Evolutionary conservation across 352 stramenopile species (phyloP).

Genomic region (Thraustotheca clavata): DNA sequence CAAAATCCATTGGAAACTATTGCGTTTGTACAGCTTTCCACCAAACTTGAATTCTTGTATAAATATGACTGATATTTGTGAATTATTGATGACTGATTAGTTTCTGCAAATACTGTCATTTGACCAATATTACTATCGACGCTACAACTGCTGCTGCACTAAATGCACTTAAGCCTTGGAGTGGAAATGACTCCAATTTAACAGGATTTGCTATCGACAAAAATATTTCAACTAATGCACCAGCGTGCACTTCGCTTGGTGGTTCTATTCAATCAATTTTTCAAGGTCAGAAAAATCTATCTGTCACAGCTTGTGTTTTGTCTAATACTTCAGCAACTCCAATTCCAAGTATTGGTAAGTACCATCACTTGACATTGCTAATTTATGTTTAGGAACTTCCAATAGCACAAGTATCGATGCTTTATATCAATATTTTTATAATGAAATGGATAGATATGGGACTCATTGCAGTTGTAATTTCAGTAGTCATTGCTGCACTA

Average conservation of each 20-base stretch:
- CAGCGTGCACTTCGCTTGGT: background rate
- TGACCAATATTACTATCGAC: background rate
- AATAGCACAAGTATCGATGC: no score
- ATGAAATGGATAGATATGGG: no score
- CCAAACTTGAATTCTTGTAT: background rate
- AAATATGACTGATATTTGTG: background rate
- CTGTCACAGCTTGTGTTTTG: no score
- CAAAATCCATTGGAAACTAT: background rate
- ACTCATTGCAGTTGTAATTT: no score
- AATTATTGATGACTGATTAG: background rate
- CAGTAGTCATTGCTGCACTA: no score
- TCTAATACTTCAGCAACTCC: no score
- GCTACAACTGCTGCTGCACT: background rate
- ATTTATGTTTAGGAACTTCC: no score
- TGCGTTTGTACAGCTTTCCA: background rate
- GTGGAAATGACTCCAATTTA: background rate
- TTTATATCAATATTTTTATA: no score
- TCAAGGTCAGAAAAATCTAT: no score
- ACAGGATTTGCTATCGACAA: background rate
- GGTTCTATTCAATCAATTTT: background rate
- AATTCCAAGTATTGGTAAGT: no score
- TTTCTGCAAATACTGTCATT: background rate
- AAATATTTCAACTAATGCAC: background rate
- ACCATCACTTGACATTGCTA: no score
- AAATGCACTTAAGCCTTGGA: background rate